Evolutionary conservation across 2,329 filamentous ascomycete species (phyloP), one percentile per base, ranked within the genome.

Genomic region (Leptographium galeiforme): DNA sequence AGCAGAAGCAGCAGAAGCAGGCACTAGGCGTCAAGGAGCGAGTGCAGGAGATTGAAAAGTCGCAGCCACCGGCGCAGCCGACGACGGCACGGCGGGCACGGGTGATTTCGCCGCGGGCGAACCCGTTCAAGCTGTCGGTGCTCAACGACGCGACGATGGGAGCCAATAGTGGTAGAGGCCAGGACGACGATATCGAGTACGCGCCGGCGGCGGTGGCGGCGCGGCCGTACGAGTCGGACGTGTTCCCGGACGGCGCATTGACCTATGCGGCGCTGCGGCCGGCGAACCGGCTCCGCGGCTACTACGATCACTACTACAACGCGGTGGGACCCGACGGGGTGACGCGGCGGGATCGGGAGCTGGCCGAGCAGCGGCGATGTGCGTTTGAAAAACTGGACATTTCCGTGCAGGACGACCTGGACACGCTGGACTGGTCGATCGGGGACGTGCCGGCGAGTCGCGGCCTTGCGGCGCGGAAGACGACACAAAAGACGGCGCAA

Each of bases 151-250:
- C 70, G 41, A 49, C 43, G 13, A 25, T 33, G 4, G 30, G 11
- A 16, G 13, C 11, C 33, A 30, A 30, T 33, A 63, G 64, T 3
- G 61, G 70, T 14, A 71, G 74, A 30, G 79, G 86, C 44, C 81
- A 83, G 30, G 90, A 87, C 46, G 81, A 83, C 32, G 90, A 96
- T 53, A 81, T 91, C 56, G 93, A 97, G 72, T 95, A 95, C 66
- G 89, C 89, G 65, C 89, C 91, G 7, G 88, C 89, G 0, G 83
- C 75, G 56, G 77, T 82, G 1, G 77, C 76, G 59, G 75, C 81
- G n/a, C 70, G 81, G 12, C 78, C 79, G 0, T 87, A 87, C 62
- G 74, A 84, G 60, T 85, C 84, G 19, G 84, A 88, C 52, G 75
- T 85, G 55, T 80, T 85, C 57, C 81, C 82, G 6, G 69, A 74